Evolutionary conservation across 2,329 filamentous ascomycete genomes (phyloP).

Genomic region (Alternaria arbusti): DNA sequence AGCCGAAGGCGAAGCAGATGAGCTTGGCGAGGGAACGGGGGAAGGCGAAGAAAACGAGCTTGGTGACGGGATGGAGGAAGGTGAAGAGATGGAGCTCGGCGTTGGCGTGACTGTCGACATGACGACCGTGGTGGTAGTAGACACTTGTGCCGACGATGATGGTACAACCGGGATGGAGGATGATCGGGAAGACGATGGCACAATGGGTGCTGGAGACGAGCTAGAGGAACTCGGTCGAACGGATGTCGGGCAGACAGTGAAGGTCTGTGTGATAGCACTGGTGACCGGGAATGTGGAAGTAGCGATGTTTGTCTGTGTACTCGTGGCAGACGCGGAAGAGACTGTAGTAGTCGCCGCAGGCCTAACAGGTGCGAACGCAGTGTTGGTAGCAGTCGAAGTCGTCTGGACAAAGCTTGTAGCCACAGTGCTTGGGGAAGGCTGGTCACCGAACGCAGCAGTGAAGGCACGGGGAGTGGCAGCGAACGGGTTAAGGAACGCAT

Average conservation of each 20-base stretch:
- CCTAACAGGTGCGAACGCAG: neutral
- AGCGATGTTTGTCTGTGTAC: neutral
- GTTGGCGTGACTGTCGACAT: neutral
- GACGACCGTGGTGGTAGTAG: neutral
- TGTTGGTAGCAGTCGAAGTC: neutral
- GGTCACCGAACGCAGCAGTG: slow-evolving; percentile 10
- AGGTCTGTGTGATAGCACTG: neutral
- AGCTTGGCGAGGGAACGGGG: neutral
- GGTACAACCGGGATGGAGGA: neutral
- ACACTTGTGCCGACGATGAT: neutral
- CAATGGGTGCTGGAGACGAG: neutral
- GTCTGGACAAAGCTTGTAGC: neutral
- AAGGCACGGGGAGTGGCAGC: neutral
- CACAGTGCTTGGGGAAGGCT: neutral
- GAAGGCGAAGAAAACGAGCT: neutral
- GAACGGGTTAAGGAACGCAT: neutral
- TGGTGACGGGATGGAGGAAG: neutral
- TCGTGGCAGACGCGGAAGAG: neutral
- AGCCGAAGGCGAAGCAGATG: neutral
- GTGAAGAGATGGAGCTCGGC: neutral
- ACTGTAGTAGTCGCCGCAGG: neutral
- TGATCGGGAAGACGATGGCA: neutral
- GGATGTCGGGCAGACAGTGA: slow-evolving; percentile 6
- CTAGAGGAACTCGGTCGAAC: neutral
- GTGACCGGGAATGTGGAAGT: neutral